Base-by-base conservation (phyloP, 164 flowering plant genomes). In the Magnolia kwangsiensis region DNA sequence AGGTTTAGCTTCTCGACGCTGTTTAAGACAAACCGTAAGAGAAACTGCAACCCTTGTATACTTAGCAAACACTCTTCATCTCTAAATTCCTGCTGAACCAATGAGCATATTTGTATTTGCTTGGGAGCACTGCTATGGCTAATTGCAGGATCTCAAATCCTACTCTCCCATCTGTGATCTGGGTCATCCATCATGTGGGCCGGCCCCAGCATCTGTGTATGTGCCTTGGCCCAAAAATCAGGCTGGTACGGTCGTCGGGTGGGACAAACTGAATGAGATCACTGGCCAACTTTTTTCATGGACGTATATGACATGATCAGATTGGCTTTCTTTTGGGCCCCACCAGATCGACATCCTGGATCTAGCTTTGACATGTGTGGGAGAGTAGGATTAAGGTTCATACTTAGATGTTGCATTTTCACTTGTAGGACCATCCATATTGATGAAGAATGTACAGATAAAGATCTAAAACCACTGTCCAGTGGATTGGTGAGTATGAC, bases 1-100 rank as follows among this genome's bases (percentile, higher is more conserved):
- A 93, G 96, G 93, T 93, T 93, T 82, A 93, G 96, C 85, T 86
- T 91, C 80, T 91, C 97, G 21, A 93, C 97, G 1, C 78, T 90
- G 74, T 93, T 93, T 74, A 88, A 86, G 83, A 83, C 87, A 78
- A 87, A 91, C 29, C 87, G 93, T 93, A 84, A 89, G 97, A 10
- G n/a, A 20, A 68, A 59, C 58, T 58, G n/a, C 2, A 55, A 14
- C 66, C 51, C 45, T 69, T 64, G 10, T 63, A 16, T 55, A 11
- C 61, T 55, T 16, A 11, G 3, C 18, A 16, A 55, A 55, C 29
- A 27, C 61, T 55, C 11, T 55, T 10, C 61, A 9, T 55, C 18
- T 55, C 61, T 55, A 16, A 8, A 55, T 55, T 11, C 11, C 19
- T 55, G 13, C 61, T 55, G 18, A 55, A 55, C 11, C 61, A 55